These are phyloP conservation scores for Eucalyptus regnans DNA, from an alignment of 345 rosid genomes.

Conservation along the genomic window DNA sequence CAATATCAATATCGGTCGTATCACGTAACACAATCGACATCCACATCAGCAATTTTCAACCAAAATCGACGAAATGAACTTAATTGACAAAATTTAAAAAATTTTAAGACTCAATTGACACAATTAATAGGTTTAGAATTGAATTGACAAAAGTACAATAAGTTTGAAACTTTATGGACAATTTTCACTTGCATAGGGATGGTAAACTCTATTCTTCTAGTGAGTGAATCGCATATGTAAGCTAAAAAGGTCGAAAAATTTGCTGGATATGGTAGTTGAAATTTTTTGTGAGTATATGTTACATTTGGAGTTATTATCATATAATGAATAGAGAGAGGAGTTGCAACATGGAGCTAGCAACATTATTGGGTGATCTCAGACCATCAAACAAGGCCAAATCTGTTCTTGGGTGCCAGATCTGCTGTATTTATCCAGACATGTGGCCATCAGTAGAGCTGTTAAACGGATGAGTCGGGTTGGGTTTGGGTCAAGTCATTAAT, in stretches of 20 bases:
- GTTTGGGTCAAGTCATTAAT: too few species aligned
- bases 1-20: accelerated
- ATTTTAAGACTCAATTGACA: neutral
- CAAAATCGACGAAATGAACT: neutral
- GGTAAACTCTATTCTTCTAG: neutral
- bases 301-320: neutral
- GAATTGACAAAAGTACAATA: accelerated
- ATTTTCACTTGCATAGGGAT: neutral
- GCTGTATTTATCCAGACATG: neutral
- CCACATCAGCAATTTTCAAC: neutral
- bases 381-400: neutral
- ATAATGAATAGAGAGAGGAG: neutral
- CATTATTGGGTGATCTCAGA: neutral
- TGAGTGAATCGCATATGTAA: neutral
- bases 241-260: neutral
- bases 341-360: neutral
- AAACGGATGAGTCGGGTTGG: too few species aligned
- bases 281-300: too few species aligned
- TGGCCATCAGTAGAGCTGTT: neutral
- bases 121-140: too few species aligned
- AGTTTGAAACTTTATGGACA: too few species aligned
- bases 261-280: neutral
- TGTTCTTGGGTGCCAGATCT: neutral
- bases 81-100: too few species aligned
- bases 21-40: accelerated